Evolutionary conservation across 2,329 filamentous ascomycete genomes (phyloP), one percentile per base, ranked within the genome.

Genomic region (Aspergillus sp.): DNA sequence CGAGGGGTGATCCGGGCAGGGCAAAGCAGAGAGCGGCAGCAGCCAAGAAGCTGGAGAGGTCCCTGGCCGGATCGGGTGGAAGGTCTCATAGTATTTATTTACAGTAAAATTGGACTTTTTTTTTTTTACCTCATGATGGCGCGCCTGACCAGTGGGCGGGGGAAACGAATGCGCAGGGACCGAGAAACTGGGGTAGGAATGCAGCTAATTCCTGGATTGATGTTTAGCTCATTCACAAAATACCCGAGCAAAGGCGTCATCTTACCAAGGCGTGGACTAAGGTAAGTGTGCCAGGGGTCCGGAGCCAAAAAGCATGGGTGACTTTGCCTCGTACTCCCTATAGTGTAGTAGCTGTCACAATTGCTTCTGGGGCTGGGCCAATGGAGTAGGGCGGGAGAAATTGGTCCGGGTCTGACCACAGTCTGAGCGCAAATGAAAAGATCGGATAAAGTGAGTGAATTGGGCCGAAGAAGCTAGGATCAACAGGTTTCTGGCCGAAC

Each of bases 1-100:
- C 71, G 69, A 60, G 62, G 59, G 27, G 71, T 67, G 61, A 75
- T 57, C 19, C 71, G 71, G 36, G 68, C 60, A 62, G 69, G 70
- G 55, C 66, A 70, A 53, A 73, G 52, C 54, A 72, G 60, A 64
- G 69, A 70, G 38, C 65, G 67, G 57, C 70, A 62, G 57, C 62
- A 67, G 56, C 67, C 59, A 64, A 67, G 66, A 65, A 68, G 61
- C 60, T 64, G 65, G 60, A 58, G 58, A 23, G 55, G 42, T 50
- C 50, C 58, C 48, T 62, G 58, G 54, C 60, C 53, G 54, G 57
- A 42, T 57, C 58, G 55, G 67, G 63, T 63, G 55, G 60, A 60
- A 47, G 50, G 61, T 60, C 62, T 44, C 63, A 65, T 66, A 58
- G 10, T 64, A 53, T 63, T 65, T 60, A 62, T 59, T 54, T 60